phyloP scores from a whole-genome alignment of 495 filamentous ascomycete species.

The Lasiosphaeris hirsuta region DNA sequence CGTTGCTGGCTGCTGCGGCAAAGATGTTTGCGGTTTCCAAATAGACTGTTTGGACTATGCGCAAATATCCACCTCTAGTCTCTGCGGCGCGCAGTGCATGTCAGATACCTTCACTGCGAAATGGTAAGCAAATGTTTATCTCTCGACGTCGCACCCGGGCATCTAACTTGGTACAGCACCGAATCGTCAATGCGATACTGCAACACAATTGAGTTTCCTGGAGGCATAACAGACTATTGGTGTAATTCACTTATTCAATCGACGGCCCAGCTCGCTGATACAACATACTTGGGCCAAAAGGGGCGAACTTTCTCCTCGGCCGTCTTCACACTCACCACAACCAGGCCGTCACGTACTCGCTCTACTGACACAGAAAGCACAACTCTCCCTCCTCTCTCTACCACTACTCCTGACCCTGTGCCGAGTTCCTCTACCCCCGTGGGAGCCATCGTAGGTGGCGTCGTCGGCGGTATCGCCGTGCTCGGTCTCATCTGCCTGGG shows the following conservation, averaged over 20 bases:
- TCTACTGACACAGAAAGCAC: constrained; percentile 3
- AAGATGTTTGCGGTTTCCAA: constrained; percentile 9
- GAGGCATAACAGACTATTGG: constrained; percentile 38
- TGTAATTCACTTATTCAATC: constrained; percentile 30
- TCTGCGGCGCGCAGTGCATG: constrained; percentile 5
- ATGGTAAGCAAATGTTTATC: constrained; percentile 1
- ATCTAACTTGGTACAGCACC: constrained; percentile 22
- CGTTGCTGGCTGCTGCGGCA: constrained; percentile 25
- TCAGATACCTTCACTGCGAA: constrained; percentile 9
- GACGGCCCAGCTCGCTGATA: constrained; percentile 30
- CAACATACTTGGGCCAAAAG: constrained; percentile 35
- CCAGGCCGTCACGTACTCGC: neutral
- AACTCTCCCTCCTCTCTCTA: neutral
- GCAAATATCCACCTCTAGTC: constrained; percentile 1
- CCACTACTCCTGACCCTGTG: neutral
- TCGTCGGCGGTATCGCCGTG: constrained; percentile 45
- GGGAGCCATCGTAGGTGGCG: constrained; percentile 48
- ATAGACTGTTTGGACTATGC: constrained; percentile 6
- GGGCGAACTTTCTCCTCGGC: constrained; percentile 28
- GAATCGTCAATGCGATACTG: constrained; percentile 27
- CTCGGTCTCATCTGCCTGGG: constrained; percentile 40
- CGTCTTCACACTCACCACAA: constrained; percentile 10
- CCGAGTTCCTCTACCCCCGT: constrained; percentile 29
- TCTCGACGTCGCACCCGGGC: neutral
- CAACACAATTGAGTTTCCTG: constrained; percentile 35